Percentiles rank a stretch among this genome's conserved stretches.
phyloP scores from a whole-genome alignment of 129 eudicot genomes.

The Glebionis coronaria region DNA sequence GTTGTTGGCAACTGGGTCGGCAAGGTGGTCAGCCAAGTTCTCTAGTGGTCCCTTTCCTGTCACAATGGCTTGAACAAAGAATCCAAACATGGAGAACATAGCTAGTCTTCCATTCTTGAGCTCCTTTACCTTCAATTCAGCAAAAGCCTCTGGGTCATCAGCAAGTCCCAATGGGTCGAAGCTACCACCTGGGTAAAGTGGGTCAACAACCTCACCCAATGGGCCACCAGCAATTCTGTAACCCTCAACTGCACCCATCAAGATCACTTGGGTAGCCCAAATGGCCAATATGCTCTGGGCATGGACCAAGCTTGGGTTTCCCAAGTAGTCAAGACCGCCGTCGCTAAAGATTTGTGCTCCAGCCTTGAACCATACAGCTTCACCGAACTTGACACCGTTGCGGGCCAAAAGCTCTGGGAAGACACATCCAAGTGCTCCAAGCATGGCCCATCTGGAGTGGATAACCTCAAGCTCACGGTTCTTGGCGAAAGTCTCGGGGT shows the following conservation, averaged over 20 bases:
- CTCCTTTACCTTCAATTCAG: no score
- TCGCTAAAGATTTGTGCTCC: slow-evolving; percentile 73
- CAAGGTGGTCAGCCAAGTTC: no score
- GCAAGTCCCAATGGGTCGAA: slow-evolving; percentile 74
- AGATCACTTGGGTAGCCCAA: slow-evolving; percentile 63
- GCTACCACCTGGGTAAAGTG: slow-evolving; percentile 72
- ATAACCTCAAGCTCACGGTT: slow-evolving; percentile 46
- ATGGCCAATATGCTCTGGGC: slow-evolving; percentile 78
- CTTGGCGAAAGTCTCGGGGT: slow-evolving; percentile 39
- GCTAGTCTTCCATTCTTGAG: no score
- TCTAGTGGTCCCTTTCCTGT: no score
- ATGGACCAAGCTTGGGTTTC: slow-evolving; percentile 60
- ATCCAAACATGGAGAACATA: no score
- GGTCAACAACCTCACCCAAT: slow-evolving; percentile 67
- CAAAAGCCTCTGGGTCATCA: slow-evolving; percentile 46
- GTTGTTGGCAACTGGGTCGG: no score
- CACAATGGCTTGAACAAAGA: no score
- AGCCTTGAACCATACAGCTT: slow-evolving; percentile 79
- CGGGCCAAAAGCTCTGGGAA: slow-evolving; percentile 78
- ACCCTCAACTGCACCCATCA: slow-evolving; percentile 80
- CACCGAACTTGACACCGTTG: slow-evolving; percentile 72
- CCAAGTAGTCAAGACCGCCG: slow-evolving; percentile 72
- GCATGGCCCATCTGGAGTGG: slow-evolving; percentile 62
- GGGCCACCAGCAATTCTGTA: slow-evolving; percentile 76
- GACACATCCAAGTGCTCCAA: slow-evolving; percentile 59